Evolutionary conservation across 2,329 filamentous ascomycete species (phyloP).

Genomic region (Cadophora malorum): DNA sequence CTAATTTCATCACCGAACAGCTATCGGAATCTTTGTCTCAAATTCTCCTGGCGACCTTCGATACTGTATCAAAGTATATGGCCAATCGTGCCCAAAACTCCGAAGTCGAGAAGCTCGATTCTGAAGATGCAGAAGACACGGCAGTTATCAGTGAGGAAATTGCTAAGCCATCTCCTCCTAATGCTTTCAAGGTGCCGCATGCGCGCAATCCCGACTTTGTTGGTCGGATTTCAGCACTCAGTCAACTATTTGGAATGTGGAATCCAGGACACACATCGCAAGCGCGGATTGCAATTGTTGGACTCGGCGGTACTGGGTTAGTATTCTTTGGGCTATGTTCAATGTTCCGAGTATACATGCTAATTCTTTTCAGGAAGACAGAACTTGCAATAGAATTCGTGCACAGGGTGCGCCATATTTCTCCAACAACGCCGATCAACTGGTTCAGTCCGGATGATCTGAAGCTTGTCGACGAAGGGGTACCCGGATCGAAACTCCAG

Average conservation of each 20-base stretch:
- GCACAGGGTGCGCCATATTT: slow-evolving; percentile 36
- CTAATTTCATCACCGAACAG: background rate
- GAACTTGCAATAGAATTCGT: slow-evolving; percentile 39
- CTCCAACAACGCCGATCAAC: slow-evolving; percentile 36
- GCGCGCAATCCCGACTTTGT: slow-evolving; percentile 37
- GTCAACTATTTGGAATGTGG: slow-evolving; percentile 38
- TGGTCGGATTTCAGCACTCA: slow-evolving; percentile 32
- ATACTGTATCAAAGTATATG: slow-evolving; percentile 9
- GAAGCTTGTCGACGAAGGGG: slow-evolving; percentile 10
- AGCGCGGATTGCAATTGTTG: slow-evolving; percentile 36
- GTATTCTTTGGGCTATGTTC: background rate
- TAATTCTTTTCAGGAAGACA: slow-evolving; percentile 35
- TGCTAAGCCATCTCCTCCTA: slow-evolving; percentile 15
- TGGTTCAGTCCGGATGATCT: slow-evolving; percentile 37
- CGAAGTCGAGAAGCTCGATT: background rate
- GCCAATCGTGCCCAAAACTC: slow-evolving; percentile 2
- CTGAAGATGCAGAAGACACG: slow-evolving; percentile 8
- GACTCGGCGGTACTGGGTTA: slow-evolving; percentile 40
- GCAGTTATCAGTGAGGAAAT: slow-evolving; percentile 13
- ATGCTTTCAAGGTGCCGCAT: slow-evolving; percentile 35
- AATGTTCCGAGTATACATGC: background rate
- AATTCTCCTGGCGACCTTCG: slow-evolving; percentile 20
- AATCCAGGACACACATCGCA: slow-evolving; percentile 32
- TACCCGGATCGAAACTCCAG: slow-evolving; percentile 26
- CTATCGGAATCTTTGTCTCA: slow-evolving; percentile 18